Evolutionary conservation across 2,329 filamentous ascomycete genomes (phyloP).

Genomic region (Cladosporium sp.): DNA sequence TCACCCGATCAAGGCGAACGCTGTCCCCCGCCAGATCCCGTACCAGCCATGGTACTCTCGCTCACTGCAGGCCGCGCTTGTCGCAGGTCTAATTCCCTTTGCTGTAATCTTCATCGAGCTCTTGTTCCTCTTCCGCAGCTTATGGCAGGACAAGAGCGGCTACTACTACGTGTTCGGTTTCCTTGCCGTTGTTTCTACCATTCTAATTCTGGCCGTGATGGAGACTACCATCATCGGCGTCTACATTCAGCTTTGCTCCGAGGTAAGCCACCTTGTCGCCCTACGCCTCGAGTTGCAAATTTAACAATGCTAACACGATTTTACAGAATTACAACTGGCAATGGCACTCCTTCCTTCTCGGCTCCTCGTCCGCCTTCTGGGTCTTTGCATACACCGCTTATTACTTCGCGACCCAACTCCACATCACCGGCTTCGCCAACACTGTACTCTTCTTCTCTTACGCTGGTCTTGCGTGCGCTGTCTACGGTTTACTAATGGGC

Average conservation of each 20-base stretch:
- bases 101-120: slow-evolving; percentile 85
- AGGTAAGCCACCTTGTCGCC: slow-evolving; percentile 43
- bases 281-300: not conserved
- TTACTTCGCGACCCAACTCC: slow-evolving; percentile 77
- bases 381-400: slow-evolving; percentile 78
- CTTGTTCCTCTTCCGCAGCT: slow-evolving; percentile 77
- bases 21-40: slow-evolving; percentile 70
- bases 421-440: slow-evolving; percentile 75
- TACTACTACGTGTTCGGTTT: slow-evolving; percentile 94
- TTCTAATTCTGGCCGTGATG: slow-evolving; percentile 71
- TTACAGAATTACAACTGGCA: slow-evolving; percentile 78
- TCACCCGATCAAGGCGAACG: slow-evolving; percentile 73
- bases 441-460: slow-evolving; percentile 82
- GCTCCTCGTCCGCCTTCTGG: slow-evolving; percentile 73
- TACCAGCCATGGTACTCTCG: slow-evolving; percentile 70
- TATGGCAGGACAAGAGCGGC: slow-evolving; percentile 87
- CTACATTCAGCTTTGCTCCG: slow-evolving; percentile 76
- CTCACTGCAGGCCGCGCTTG: slow-evolving; percentile 58
- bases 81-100: slow-evolving; percentile 77
- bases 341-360: slow-evolving; percentile 83
- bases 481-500: slow-evolving; percentile 76
- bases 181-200: slow-evolving; percentile 66
- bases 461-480: slow-evolving; percentile 72
- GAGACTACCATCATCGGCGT: slow-evolving; percentile 81
- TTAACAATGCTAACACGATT: slow-evolving; percentile 13